Evolutionary conservation across 164 flowering plant genomes (phyloP).

Genomic region (Stephania cephalantha): DNA sequence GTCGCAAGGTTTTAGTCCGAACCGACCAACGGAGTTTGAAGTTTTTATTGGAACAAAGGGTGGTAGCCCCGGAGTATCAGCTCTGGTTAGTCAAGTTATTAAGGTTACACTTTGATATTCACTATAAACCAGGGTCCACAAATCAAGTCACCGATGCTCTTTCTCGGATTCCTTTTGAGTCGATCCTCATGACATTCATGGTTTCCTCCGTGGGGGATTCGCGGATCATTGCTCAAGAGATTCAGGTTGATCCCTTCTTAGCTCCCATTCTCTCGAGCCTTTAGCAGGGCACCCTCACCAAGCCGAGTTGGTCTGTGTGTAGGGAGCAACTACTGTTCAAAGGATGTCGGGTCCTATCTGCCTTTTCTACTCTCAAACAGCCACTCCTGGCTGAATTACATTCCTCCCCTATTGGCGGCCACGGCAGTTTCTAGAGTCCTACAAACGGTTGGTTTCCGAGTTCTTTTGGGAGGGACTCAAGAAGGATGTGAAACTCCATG

Average conservation of each 20-base stretch:
- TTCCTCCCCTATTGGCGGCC: not conserved
- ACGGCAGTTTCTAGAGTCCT: not conserved
- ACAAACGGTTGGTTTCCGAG: not conserved
- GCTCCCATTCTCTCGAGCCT: no score
- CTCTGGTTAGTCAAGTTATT: no score
- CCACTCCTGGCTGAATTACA: not conserved
- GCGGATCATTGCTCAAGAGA: not conserved
- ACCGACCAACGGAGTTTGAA: no score
- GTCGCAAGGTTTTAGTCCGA: no score
- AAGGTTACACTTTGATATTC: no score
- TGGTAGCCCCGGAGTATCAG: no score
- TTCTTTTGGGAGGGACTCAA: slow-evolving; percentile 1
- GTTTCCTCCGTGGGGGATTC: not conserved
- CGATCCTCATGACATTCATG: not conserved
- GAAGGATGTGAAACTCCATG: not conserved
- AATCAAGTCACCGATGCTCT: not conserved
- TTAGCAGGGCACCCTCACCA: no score
- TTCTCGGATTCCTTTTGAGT: not conserved
- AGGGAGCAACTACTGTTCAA: not conserved
- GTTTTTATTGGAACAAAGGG: no score
- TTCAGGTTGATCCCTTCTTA: no score
- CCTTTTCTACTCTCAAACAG: not conserved
- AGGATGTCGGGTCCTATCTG: not conserved
- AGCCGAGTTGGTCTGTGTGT: no score
- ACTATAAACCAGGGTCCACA: no score